Evolutionary conservation across 106 monocot genomes (phyloP).

Genomic region (Gastrodia elata): DNA sequence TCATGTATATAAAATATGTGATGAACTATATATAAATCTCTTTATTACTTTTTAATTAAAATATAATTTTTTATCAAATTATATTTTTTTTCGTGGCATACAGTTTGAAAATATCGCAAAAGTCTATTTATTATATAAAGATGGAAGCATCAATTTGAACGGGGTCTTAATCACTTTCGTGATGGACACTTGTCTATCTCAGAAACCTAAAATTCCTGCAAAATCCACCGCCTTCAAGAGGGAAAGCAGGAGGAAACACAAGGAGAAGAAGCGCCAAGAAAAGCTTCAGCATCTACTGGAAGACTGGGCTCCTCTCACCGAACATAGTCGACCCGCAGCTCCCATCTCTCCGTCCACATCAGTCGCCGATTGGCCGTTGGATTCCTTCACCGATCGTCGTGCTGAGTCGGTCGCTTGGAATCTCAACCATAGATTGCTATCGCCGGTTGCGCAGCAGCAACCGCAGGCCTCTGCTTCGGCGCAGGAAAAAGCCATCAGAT

Average conservation of each 20-base stretch:
- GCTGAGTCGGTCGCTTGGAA: neutral
- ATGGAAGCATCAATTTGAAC: too few species aligned
- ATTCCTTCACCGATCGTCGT: neutral
- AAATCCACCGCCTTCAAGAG: neutral
- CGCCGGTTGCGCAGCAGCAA: neutral
- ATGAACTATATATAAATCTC: too few species aligned
- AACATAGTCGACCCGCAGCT: neutral
- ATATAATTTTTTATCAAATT: too few species aligned
- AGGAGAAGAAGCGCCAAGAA: slow-evolving; percentile 5
- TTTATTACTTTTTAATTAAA: too few species aligned
- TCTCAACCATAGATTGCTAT: neutral
- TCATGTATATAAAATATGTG: too few species aligned
- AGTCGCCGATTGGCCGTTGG: neutral
- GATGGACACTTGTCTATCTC: too few species aligned
- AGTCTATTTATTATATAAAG: too few species aligned
- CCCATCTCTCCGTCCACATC: neutral
- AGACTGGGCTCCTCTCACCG: neutral
- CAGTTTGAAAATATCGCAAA: too few species aligned
- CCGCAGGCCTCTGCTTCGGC: slow-evolving; percentile 4
- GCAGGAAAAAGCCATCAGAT: slow-evolving; percentile 13
- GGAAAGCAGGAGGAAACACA: neutral
- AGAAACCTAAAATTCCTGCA: neutral
- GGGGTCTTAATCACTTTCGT: too few species aligned
- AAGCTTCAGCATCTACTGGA: slow-evolving; percentile 3
- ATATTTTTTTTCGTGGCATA: too few species aligned